phyloP scores from a whole-genome alignment of 768 basidiomycete species.

The Mycena leptocephala region DNA sequence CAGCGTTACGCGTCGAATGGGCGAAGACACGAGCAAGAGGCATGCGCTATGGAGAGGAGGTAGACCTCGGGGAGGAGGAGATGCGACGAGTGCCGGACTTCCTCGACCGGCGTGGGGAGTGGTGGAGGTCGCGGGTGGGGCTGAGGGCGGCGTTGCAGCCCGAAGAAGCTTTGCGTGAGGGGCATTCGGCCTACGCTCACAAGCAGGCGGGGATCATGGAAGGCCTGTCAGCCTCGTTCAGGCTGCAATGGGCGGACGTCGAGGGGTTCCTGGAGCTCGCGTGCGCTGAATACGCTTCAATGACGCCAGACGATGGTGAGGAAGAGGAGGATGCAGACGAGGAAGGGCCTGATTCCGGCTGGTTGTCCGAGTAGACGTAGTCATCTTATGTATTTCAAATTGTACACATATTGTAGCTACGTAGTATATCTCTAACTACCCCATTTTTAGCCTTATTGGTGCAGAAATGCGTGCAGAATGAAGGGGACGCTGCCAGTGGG shows the following conservation, averaged over 20 bases:
- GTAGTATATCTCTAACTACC: no score
- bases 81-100: constrained; percentile 23
- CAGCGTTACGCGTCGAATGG: constrained; percentile 23
- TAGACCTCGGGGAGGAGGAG: constrained; percentile 30
- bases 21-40: constrained; percentile 13
- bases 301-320: no score
- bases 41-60: constrained; percentile 7
- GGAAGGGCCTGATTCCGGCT: no score
- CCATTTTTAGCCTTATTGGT: no score
- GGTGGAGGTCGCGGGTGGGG: constrained; percentile 5
- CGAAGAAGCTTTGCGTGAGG: background rate
- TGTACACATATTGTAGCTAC: no score
- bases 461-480: no score
- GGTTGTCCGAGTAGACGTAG: no score
- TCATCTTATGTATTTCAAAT: no score
- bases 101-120: constrained; percentile 4
- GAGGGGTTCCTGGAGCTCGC: background rate
- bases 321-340: no score
- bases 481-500: no score
- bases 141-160: background rate
- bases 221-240: background rate
- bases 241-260: background rate
- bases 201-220: background rate
- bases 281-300: no score
- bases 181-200: background rate